phyloP scores from a whole-genome alignment of 164 flowering plant genomes.

The Nelumbo lutea region DNA sequence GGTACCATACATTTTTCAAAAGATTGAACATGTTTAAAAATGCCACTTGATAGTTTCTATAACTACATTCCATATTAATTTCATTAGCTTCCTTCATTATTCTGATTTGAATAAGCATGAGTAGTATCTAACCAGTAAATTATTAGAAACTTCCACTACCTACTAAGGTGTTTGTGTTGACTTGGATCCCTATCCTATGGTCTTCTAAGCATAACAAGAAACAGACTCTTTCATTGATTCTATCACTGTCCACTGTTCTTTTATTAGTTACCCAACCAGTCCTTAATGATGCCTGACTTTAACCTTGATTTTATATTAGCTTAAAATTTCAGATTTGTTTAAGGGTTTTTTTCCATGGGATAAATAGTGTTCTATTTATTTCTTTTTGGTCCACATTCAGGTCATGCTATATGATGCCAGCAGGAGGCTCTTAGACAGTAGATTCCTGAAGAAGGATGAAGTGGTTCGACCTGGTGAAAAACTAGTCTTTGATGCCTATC shows the following conservation, averaged over 20 bases:
- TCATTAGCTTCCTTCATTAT: no score
- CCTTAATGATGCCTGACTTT: neutral
- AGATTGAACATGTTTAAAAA: no score
- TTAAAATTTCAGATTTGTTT: neutral
- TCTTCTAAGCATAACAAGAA: no score
- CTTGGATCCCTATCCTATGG: no score
- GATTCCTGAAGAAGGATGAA: constrained; percentile 58
- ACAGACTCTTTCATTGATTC: no score
- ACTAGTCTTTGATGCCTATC: constrained; percentile 44
- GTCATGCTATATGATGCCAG: constrained; percentile 65
- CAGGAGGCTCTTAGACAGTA: constrained; percentile 52
- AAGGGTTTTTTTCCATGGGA: neutral
- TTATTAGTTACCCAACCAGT: neutral
- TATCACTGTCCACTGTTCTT: neutral
- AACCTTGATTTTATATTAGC: neutral
- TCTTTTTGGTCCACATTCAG: constrained; percentile 27
- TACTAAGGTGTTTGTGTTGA: no score
- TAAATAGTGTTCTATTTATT: neutral
- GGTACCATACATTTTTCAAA: no score
- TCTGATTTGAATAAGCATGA: no score
- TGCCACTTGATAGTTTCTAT: no score
- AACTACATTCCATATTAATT: no score
- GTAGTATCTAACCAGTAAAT: no score
- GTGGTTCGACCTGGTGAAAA: constrained; percentile 51
- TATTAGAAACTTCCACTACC: no score